A percentile compares a stretch with the other conserved stretches of the same genome.
Evolutionary conservation across 306 rosid species (phyloP).

Genomic region (Trifolium dubium): DNA sequence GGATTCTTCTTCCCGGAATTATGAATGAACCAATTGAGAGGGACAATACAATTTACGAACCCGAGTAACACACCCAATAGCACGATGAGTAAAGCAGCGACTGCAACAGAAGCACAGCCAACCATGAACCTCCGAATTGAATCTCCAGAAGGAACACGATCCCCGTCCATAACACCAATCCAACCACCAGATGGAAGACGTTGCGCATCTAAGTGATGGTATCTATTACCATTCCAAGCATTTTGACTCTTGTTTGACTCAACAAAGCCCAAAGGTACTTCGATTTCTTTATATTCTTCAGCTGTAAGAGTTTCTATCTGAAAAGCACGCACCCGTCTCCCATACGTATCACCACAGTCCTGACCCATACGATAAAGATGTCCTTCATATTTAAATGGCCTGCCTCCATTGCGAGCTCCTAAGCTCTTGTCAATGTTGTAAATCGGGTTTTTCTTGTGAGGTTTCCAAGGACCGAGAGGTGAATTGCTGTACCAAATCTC

Average conservation of each 20-base stretch:
- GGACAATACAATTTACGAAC: slow-evolving; percentile 83
- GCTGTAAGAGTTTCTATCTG: slow-evolving; percentile 79
- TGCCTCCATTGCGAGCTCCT: slow-evolving; percentile 98
- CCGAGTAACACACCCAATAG: slow-evolving; percentile 80
- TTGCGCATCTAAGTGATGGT: slow-evolving; percentile 94
- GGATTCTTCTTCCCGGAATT: slow-evolving; percentile 66
- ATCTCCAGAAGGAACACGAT: slow-evolving; percentile 96
- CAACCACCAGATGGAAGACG: slow-evolving; percentile 80
- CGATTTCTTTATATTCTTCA: slow-evolving; percentile 76
- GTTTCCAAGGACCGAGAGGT: slow-evolving; percentile 92
- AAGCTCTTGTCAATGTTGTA: slow-evolving; percentile 73
- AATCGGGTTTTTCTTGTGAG: slow-evolving; percentile 87
- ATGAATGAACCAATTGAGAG: slow-evolving; percentile 73
- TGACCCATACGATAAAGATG: slow-evolving; percentile 88
- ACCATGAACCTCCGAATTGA: slow-evolving; percentile 64
- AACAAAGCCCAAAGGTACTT: slow-evolving; percentile 68
- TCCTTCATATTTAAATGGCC: slow-evolving; percentile 81
- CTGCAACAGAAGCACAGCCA: slow-evolving; percentile 73
- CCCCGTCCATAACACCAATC: slow-evolving; percentile 97
- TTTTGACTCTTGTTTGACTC: slow-evolving; percentile 83
- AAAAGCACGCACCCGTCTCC: slow-evolving; percentile 70
- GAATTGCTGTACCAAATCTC: slow-evolving; percentile 92
- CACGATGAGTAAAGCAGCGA: slow-evolving; percentile 68
- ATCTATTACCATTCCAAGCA: slow-evolving; percentile 94
- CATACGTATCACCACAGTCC: slow-evolving; percentile 96